Base-by-base conservation (phyloP, 1,284 basidiomycete genomes). In the Boletus holoroseus region DNA sequence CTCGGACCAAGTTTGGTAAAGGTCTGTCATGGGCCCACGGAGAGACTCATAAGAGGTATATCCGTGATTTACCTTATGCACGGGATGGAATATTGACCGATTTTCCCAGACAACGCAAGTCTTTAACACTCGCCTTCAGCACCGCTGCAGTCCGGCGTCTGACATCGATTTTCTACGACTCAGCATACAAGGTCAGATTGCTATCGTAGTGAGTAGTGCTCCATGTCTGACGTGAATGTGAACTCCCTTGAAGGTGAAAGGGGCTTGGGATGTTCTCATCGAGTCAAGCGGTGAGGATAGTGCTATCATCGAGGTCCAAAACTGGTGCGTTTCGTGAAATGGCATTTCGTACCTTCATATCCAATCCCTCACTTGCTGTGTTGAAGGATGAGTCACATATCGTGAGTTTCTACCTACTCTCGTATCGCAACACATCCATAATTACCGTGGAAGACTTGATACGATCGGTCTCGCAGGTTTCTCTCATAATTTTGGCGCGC, bases 391-490 rank as follows among this genome's bases (percentile, higher is more conserved):
- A 76, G 76, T 51, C 62, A 66, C 20, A 65, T 76, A 20, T 70
- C 75, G 75, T 75, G n/a, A n/a, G n/a, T n/a, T n/a, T n/a, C n/a
- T n/a, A n/a, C n/a, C 9, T 3, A 4, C n/a, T 1, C 0, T 27
- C 7, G 11, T 38, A 7, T 26, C 7, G 6, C 0, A 3, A 16
- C 57, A 13, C 7, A 37, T 12, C 7, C 26, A 20, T 37, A 31
- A 13, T 12, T 3, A 73, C 69, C 9, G 68, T 74, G 5, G 22
- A 3, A 47, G 52, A n/a, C 38, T 57, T 7, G 47, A 48, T 24
- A 35, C 35, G 2, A 43, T 38, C 20, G 79, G 16, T 76, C 80
- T 36, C 35, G 77, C 76, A 3, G 77, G 79, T 0, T 82, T 82
- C 56, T 75, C 75, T 2, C 76, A 55, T 12, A 18, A 55, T 11